Base-by-base conservation (phyloP, 2,329 filamentous ascomycete genomes). In the Geosmithia flava region DNA sequence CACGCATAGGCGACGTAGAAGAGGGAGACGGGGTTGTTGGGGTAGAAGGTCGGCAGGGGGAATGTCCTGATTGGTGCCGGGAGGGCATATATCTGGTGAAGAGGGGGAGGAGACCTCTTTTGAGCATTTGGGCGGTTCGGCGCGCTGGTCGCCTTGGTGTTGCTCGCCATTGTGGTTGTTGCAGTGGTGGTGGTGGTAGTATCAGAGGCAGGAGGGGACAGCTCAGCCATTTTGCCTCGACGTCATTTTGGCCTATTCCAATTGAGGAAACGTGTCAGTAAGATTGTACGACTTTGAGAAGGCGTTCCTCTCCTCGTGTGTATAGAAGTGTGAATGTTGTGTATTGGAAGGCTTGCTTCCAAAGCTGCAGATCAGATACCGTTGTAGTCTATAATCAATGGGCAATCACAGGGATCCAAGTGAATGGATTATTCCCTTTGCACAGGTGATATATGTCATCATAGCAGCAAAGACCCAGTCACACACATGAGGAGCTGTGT, bases 1-100 rank as follows among this genome's bases (percentile, higher is more conserved):
- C 90, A 91, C 50, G 82, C 79, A 59, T 85, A 85, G 41, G 81
- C 76, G 54, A 96, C 75, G 57, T 90, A 85, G 53, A 96, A 70
- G 39, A 96, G 68, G 39, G 91, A 97, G 43, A 97, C 65, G 42
- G 93, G 93, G 62, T 97, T 96, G 66, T 86, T 88, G 47, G 91
- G 91, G 56, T 95, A 87, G 63, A 98, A 86, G 45, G 79, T 78
- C 39, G 93, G 93, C 10, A 97, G 74, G 20, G 91, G 89, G 60
- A 91, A 86, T 6, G 86, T 83, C 53, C 81, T 78, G 52, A 97
- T 68, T 23, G 93, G 93, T 6, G 86, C 77, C 48, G 89, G 87
- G 49, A 87, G 80, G 46, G 80, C 76, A 67, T 98, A 93, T 48
- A 96, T 83, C 62, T 89, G 73, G 62, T 81, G 81, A 47, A 82